Conservation (phyloP, 1,139 yeast genomes). For the Taphrina pruni region DNA sequence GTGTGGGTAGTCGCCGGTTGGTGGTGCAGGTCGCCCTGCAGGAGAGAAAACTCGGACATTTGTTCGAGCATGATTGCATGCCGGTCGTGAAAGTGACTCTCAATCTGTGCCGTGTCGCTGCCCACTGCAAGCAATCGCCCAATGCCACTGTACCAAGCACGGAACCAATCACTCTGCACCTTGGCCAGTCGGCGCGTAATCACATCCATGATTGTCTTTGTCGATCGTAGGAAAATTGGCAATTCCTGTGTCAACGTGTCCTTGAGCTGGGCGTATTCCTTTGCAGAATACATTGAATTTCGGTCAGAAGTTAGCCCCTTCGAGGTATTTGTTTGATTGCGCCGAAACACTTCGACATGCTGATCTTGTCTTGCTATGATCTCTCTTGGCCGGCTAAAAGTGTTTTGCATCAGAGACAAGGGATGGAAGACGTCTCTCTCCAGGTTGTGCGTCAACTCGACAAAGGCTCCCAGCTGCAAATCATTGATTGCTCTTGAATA, state of each 20-base stretch:
- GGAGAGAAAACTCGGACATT: conserved; percentile 5
- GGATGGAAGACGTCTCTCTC: conserved; percentile 36
- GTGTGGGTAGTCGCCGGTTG: background rate
- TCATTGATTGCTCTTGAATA: conserved; percentile 24
- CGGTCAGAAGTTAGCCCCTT: conserved; percentile 12
- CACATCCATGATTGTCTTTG: conserved; percentile 18
- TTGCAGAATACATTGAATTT: background rate
- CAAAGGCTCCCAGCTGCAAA: conserved; percentile 27
- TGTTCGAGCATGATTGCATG: conserved; percentile 22
- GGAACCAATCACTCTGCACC: conserved; percentile 30
- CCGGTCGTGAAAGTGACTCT: conserved; percentile 12
- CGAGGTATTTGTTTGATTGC: background rate
- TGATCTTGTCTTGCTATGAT: conserved; percentile 15
- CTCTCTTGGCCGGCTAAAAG: conserved; percentile 11
- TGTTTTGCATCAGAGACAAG: conserved; percentile 4
- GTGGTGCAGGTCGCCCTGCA: background rate
- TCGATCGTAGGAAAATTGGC: conserved; percentile 17
- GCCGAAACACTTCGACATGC: conserved; percentile 4
- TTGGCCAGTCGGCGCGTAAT: conserved; percentile 12
- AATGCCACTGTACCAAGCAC: conserved; percentile 9
- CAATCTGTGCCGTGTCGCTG: conserved; percentile 6
- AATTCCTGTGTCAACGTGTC: conserved; percentile 23
- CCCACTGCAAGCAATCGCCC: background rate
- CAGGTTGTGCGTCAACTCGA: conserved; percentile 33
- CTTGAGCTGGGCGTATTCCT: conserved; percentile 14